Evolutionary conservation across 2,329 filamentous ascomycete genomes (phyloP).

Genomic region (Orbilia ellipsospora): DNA sequence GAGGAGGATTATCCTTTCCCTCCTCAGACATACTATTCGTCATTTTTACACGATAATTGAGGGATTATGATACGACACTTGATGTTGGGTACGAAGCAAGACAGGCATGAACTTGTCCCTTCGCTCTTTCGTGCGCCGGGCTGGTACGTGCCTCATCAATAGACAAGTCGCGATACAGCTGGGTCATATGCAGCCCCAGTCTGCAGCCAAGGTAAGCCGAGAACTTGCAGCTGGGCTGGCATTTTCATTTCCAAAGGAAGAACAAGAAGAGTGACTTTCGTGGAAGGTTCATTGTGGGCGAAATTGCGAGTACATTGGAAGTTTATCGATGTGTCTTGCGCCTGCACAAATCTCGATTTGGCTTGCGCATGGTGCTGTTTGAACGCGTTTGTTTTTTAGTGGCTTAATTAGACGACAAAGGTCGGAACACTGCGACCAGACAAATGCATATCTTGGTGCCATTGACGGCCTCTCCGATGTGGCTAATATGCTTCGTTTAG

Average conservation of each 20-base stretch:
- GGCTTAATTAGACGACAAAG: neutral
- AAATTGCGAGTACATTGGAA: neutral
- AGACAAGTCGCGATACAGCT: neutral
- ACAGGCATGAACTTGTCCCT: neutral
- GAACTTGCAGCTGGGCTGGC: neutral
- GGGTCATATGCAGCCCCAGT: neutral
- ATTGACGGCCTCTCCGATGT: neutral
- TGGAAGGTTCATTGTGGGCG: neutral
- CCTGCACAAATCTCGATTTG: too few relatives aligned
- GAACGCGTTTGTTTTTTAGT: neutral
- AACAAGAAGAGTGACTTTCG: neutral
- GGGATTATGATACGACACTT: constrained; percentile 21
- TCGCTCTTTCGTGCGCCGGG: neutral
- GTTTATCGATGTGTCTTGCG: neutral
- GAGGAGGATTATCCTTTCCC: constrained; percentile 32
- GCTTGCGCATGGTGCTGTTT: neutral
- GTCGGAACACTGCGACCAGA: constrained; percentile 11
- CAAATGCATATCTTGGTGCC: neutral
- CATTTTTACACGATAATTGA: constrained; percentile 6
- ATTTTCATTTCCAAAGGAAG: neutral
- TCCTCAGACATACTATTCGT: neutral
- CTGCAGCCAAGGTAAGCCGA: neutral
- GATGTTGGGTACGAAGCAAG: neutral
- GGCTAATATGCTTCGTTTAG: neutral
- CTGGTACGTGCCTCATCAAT: neutral